Evolutionary conservation across 2,329 filamentous ascomycete genomes (phyloP).

Genomic region (Alternaria brassicae): DNA sequence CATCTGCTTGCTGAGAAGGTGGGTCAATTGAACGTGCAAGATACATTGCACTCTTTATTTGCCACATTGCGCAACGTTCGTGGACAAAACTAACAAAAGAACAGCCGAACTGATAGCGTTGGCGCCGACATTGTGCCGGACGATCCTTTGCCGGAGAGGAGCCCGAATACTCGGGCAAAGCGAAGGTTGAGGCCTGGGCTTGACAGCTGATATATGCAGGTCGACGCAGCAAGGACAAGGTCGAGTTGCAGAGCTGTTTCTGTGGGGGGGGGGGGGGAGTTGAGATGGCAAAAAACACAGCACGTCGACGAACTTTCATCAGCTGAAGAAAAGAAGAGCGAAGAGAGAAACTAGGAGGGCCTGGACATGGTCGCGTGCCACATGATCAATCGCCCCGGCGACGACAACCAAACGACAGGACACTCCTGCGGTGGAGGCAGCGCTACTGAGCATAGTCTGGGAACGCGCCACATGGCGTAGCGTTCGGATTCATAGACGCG

Average conservation of each 20-base stretch:
- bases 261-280: not conserved
- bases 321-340: not conserved
- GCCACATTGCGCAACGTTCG: not conserved
- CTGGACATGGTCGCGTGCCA: not conserved
- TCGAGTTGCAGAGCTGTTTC: not conserved
- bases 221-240: not conserved
- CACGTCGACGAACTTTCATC: not conserved
- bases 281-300: not conserved
- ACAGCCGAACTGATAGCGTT: not conserved
- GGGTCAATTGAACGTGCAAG: not conserved
- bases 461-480: not conserved
- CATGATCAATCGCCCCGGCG: constrained; percentile 7
- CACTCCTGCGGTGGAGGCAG: not conserved
- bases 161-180: constrained; percentile 1
- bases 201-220: constrained; percentile 5
- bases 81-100: not conserved
- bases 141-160: constrained; percentile 5
- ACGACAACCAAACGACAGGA: not conserved
- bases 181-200: not conserved
- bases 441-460: constrained; percentile 1
- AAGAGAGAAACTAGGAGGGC: not conserved
- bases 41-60: not conserved
- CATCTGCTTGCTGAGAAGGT: not conserved
- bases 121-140: constrained; percentile 5
- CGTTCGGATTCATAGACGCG: not conserved